These are phyloP conservation scores for Tagetes erecta DNA, from an alignment of 129 eudicot genomes.

Conservation along the genomic window DNA sequence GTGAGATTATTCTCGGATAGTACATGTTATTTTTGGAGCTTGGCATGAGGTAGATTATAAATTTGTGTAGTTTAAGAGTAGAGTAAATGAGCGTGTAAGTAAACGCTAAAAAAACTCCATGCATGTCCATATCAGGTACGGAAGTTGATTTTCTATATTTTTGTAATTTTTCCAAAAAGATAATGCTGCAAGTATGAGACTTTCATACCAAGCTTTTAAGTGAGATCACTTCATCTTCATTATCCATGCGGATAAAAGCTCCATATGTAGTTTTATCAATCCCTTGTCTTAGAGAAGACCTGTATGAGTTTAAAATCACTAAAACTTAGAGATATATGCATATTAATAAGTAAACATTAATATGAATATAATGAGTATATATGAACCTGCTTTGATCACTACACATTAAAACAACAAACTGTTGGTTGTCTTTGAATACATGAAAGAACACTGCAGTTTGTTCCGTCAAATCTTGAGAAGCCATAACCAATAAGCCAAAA, in stretches of 20 bases:
- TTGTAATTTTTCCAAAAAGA: neutral
- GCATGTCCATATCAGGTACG: no score
- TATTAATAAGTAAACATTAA: neutral
- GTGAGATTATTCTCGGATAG: no score
- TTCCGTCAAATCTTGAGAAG: constrained; percentile 52
- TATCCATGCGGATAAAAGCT: constrained; percentile 52
- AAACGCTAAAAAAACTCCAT: no score
- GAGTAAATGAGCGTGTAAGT: no score
- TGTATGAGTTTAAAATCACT: constrained; percentile 15
- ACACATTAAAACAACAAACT: constrained; percentile 51
- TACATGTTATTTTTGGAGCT: no score
- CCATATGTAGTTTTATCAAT: constrained; percentile 48
- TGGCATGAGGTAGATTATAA: no score
- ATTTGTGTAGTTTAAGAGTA: no score
- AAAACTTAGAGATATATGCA: constrained; percentile 4
- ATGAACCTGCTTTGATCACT: constrained; percentile 59
- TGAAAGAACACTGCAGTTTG: constrained; percentile 59
- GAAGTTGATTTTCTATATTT: no score
- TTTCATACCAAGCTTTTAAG: constrained; percentile 61
- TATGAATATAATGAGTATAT: neutral
- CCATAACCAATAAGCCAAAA: constrained; percentile 54
- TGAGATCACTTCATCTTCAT: constrained; percentile 38
- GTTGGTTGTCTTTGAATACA: constrained; percentile 38
- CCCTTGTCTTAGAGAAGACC: constrained; percentile 51
- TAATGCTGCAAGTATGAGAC: neutral